These are phyloP conservation scores for Kwoniella dejecticola DNA, from an alignment of 768 basidiomycete species.

Conservation along the genomic window DNA sequence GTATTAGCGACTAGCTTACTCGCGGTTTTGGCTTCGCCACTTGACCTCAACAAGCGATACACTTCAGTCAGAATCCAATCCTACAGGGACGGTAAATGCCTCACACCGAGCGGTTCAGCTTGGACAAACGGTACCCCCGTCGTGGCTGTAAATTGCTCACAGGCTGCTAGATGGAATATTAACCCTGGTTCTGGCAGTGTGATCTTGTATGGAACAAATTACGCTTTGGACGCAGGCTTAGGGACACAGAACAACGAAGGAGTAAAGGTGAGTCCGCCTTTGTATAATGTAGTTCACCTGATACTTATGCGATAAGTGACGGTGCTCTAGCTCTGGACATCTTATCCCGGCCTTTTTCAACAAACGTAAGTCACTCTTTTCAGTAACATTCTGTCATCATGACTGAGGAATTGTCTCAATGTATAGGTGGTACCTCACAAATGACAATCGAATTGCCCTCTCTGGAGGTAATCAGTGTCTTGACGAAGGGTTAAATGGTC, in stretches of 20 bases:
- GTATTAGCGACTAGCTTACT: neutral
- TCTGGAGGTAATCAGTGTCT: constrained; percentile 52
- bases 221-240: neutral
- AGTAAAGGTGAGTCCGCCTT: neutral
- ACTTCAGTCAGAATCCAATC: constrained; percentile 15
- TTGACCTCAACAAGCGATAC: constrained; percentile 14
- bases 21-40: neutral
- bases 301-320: neutral
- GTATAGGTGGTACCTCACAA: constrained; percentile 38
- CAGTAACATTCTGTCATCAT: neutral
- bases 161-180: constrained; percentile 25
- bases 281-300: neutral
- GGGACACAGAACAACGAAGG: neutral
- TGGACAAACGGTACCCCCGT: constrained; percentile 12
- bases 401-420: neutral
- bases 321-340: neutral
- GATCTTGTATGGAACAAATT: constrained; percentile 7
- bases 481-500: constrained; percentile 34
- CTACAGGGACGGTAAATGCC: constrained; percentile 6
- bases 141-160: constrained; percentile 6
- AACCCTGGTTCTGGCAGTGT: constrained; percentile 21
- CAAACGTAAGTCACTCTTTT: constrained; percentile 11
- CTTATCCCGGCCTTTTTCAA: neutral
- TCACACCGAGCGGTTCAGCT: neutral
- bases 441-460: constrained; percentile 51